These are phyloP conservation scores for Solanum sejunctum DNA, from an alignment of 257 asterid genomes.

Conservation along the genomic window DNA sequence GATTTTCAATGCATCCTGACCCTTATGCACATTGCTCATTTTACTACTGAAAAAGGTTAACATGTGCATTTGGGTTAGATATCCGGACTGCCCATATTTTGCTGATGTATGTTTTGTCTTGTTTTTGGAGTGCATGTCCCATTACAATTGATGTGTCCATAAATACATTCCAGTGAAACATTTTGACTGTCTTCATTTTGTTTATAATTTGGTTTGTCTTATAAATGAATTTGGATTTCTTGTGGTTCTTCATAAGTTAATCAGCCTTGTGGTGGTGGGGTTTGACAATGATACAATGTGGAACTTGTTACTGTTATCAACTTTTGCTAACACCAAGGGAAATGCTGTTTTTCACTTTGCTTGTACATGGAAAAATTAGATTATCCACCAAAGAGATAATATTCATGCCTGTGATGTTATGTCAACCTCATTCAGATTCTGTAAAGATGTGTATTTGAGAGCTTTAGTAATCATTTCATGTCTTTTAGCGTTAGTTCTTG, in stretches of 20 bases:
- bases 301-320: background rate
- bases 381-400: background rate
- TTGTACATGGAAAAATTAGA: background rate
- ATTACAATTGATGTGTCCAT: background rate
- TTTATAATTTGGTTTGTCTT: background rate
- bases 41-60: background rate
- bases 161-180: background rate
- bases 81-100: background rate
- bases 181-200: background rate
- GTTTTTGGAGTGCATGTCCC: background rate
- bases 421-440: background rate
- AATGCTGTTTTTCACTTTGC: background rate
- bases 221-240: background rate
- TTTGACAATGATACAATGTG: background rate
- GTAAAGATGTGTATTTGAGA: background rate
- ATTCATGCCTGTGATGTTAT: background rate
- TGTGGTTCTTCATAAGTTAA: background rate
- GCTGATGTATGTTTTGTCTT: background rate
- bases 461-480: background rate
- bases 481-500: background rate
- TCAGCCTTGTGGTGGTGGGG: background rate
- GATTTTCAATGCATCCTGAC: background rate
- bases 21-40: background rate
- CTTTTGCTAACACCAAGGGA: background rate
- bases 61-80: background rate